Percentiles rank a stretch among this genome's conserved stretches.
Conservation (phyloP, 169 alveolate genomes). For the Eimeria brunetti region DNA sequence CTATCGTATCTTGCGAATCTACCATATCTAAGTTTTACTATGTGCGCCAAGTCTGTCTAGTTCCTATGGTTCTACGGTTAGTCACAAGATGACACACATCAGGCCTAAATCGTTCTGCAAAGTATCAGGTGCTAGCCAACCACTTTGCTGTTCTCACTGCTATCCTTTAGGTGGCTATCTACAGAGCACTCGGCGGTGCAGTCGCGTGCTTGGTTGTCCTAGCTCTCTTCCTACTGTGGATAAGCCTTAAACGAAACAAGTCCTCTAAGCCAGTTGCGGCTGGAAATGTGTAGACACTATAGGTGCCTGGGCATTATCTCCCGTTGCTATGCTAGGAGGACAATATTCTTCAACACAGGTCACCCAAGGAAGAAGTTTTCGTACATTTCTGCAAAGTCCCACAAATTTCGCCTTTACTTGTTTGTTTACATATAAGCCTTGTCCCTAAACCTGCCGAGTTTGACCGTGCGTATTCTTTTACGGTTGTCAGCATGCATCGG, state of each 20-base stretch:
- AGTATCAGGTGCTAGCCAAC: not conserved
- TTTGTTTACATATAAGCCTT: not conserved
- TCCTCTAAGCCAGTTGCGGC: not conserved
- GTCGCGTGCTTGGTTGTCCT: slow-evolving; percentile 42
- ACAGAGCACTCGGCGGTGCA: slow-evolving; percentile 57
- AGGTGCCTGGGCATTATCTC: not conserved
- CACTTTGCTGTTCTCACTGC: not conserved
- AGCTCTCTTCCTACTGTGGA: slow-evolving; percentile 20
- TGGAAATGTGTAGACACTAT: not conserved
- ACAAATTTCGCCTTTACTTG: not conserved
- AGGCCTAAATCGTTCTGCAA: not conserved
- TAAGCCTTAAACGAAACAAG: slow-evolving; percentile 4
- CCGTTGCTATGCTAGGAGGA: not conserved
- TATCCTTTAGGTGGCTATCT: slow-evolving; percentile 43
- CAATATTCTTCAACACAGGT: not conserved
- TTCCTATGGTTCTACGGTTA: not conserved
- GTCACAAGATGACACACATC: not conserved
- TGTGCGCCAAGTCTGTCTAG: not conserved
- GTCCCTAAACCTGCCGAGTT: not conserved
- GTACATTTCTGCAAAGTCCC: not conserved
- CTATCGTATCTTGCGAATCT: slow-evolving; percentile 32
- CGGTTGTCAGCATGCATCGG: not conserved
- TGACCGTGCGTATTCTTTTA: not conserved
- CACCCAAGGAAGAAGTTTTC: not conserved
- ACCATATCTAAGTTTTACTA: slow-evolving; percentile 27